These are phyloP conservation scores for Leccinum griseonigrum DNA, from an alignment of 1,284 basidiomycete species.

Conservation along the genomic window DNA sequence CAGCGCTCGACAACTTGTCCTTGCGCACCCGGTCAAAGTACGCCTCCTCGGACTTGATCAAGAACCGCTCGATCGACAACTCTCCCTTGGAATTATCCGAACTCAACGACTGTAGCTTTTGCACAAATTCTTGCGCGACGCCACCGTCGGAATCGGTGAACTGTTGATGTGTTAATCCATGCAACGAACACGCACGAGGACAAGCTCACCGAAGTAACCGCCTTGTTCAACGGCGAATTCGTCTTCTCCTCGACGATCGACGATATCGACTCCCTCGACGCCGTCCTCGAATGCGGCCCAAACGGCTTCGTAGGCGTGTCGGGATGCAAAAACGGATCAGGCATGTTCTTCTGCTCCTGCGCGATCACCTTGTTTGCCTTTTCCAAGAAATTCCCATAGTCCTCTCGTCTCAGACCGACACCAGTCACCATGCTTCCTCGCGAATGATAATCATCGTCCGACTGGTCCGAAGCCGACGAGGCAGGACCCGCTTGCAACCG, in stretches of 20 bases:
- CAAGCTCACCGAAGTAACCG: constrained; percentile 73
- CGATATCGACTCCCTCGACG: constrained; percentile 84
- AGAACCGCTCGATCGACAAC: constrained; percentile 86
- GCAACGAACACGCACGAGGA: not conserved
- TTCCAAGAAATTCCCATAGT: constrained; percentile 77
- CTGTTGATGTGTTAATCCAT: constrained; percentile 35
- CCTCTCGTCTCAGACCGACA: constrained; percentile 36
- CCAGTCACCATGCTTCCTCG: constrained; percentile 35
- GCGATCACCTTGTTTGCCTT: constrained; percentile 81
- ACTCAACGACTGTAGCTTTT: constrained; percentile 76
- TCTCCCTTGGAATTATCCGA: constrained; percentile 89
- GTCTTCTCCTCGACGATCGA: constrained; percentile 88
- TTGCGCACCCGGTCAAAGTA: constrained; percentile 89
- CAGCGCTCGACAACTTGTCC: constrained; percentile 78
- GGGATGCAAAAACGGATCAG: constrained; percentile 74
- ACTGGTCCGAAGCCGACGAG: constrained; percentile 28
- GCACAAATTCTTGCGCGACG: constrained; percentile 85
- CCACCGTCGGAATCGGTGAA: constrained; percentile 93
- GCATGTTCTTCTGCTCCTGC: constrained; percentile 68
- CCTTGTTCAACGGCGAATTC: constrained; percentile 88
- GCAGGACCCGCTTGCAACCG: constrained; percentile 21
- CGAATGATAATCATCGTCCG: constrained; percentile 58
- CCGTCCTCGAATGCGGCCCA: constrained; percentile 73
- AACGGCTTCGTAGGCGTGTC: constrained; percentile 69
- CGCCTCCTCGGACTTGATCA: constrained; percentile 87